Base-by-base conservation (phyloP, 257 asterid genomes). In the Nemophila menziesii region DNA sequence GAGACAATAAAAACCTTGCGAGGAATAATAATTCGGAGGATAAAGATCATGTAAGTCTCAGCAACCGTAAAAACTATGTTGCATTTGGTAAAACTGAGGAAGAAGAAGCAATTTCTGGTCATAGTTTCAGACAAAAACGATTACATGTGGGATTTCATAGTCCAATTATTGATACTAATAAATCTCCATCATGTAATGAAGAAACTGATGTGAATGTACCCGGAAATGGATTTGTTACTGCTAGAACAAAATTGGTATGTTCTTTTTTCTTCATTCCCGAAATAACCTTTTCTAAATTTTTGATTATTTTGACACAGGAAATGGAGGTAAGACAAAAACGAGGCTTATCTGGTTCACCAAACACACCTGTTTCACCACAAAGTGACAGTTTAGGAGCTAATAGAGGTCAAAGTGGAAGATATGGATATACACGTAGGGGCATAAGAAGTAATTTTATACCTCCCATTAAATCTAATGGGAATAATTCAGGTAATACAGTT, bases 361-460 rank as follows among this genome's bases (percentile, higher is more conserved):
- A 71, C 69, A 76, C 82, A 46, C 60, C 93, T 24, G 62, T 68
- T 48, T 81, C 96, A 54, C 94, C 93, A 43, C 98, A 74, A 56
- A 67, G 67, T 58, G 94, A 84, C 64, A 61, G 22, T 39, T 61
- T 58, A 26, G 72, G 76, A 56, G 36, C 49, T 39, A 57, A 63
- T 57, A 84, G 75, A 73, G 76, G 82, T 44, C 76, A 66, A 58
- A 94, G 86, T 34, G 74, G 65, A 57, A 76, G 72, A 67, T 74
- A 79, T 56, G 87, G 83, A 27, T 56, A 55, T 56, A 63, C 87
- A 46, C 84, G 96, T 16, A 94, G 98, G 56, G 96, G 98, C 38
- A 65, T 81, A 42, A 80, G 98, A 44, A 94, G 98, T 55, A 85
- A 77, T 68, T 90, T 90, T 55, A 55, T 90, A 49, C 96, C 98